phyloP scores from a whole-genome alignment of 331 rosid species.

The Prunus yedoensis region DNA sequence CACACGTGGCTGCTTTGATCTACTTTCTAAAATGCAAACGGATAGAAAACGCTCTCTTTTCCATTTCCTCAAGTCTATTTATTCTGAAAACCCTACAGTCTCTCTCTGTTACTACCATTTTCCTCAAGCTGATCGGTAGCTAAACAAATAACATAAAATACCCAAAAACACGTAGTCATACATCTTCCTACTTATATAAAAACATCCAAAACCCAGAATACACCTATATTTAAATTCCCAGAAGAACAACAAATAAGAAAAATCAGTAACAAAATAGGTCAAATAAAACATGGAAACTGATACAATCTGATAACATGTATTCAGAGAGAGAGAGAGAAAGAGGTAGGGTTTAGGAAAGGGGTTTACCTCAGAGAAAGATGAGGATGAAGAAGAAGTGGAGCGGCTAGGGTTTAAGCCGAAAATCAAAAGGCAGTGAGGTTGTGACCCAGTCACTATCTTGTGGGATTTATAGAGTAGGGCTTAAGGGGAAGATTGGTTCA shows the following conservation, averaged over 20 bases:
- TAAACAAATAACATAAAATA: not conserved
- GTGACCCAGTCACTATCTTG: not conserved
- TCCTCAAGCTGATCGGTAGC: not conserved
- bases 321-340: not conserved
- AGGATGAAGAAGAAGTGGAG: slow-evolving; percentile 11
- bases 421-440: not conserved
- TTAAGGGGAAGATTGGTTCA: not conserved
- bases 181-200: not conserved
- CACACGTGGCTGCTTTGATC: not conserved
- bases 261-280: not conserved
- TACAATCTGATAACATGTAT: no score
- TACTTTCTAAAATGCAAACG: not conserved
- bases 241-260: not conserved
- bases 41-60: not conserved
- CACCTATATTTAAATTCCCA: not conserved
- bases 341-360: slow-evolving; percentile 7
- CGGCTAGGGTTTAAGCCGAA: slow-evolving; percentile 72
- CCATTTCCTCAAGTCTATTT: not conserved
- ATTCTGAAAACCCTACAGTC: not conserved
- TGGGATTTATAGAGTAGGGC: not conserved
- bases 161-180: not conserved
- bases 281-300: not conserved
- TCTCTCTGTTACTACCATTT: not conserved
- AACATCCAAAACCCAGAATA: not conserved
- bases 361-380: slow-evolving; percentile 24